A percentile compares a stretch with the other conserved stretches of the same genome.
These are phyloP conservation scores for Bertia moriformis DNA, from an alignment of 2,329 filamentous ascomycete species.

Conservation along the genomic window DNA sequence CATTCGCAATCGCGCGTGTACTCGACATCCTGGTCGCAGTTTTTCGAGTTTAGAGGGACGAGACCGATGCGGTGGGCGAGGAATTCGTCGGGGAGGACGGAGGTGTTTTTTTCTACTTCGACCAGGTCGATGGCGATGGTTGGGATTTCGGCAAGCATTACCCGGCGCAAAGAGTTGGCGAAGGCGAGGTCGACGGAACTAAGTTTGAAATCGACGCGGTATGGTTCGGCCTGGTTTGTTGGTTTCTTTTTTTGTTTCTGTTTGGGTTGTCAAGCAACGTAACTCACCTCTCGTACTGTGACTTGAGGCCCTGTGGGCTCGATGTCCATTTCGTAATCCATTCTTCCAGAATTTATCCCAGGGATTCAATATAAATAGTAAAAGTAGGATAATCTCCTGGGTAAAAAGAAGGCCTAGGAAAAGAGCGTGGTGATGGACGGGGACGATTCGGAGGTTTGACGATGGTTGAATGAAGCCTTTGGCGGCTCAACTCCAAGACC, in stretches of 20 bases:
- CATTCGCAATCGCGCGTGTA: slow-evolving; percentile 94
- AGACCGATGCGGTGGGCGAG: slow-evolving; percentile 83
- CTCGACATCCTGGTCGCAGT: slow-evolving; percentile 59
- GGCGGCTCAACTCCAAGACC: too few species aligned
- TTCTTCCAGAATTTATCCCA: too few species aligned
- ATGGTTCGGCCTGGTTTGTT: slow-evolving; percentile 54
- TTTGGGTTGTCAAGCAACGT: background rate
- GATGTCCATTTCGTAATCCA: slow-evolving; percentile 29
- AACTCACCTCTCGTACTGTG: slow-evolving; percentile 25
- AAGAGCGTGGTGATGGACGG: too few species aligned
- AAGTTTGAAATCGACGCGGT: slow-evolving; percentile 82
- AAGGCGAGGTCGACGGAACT: slow-evolving; percentile 79
- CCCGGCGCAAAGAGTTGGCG: slow-evolving; percentile 80
- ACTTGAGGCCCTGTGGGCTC: slow-evolving; percentile 29
- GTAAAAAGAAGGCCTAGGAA: too few species aligned
- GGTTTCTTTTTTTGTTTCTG: background rate
- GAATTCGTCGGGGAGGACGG: slow-evolving; percentile 93
- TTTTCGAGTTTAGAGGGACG: slow-evolving; percentile 72
- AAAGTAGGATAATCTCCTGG: slow-evolving; percentile 10
- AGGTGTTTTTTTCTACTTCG: slow-evolving; percentile 82
- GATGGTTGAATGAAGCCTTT: too few species aligned
- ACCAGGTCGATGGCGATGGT: slow-evolving; percentile 91
- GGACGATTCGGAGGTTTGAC: too few species aligned
- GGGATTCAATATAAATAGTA: slow-evolving; percentile 4
- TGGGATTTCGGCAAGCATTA: slow-evolving; percentile 85